Evolutionary conservation across 345 rosid genomes (phyloP).

Genomic region (Corymbia maculata): DNA sequence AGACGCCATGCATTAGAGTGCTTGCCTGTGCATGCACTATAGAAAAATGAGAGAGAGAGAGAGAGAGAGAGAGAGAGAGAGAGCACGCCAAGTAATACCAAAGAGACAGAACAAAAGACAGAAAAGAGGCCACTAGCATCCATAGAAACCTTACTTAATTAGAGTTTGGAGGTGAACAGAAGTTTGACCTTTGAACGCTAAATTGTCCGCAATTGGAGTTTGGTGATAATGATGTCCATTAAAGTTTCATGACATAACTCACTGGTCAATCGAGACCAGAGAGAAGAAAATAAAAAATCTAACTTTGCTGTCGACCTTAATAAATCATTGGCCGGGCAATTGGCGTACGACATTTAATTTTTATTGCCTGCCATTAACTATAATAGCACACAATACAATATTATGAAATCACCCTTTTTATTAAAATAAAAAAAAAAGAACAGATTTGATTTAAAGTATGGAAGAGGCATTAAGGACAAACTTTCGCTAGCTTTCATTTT

Average conservation of each 20-base stretch:
- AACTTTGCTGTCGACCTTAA: neutral
- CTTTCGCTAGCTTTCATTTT: neutral
- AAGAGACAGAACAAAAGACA: neutral
- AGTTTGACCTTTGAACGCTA: neutral
- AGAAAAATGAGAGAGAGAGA: neutral
- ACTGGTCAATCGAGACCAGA: neutral
- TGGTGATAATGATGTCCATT: neutral
- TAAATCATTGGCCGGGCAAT: neutral
- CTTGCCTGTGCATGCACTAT: neutral
- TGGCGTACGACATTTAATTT: neutral
- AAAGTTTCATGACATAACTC: neutral
- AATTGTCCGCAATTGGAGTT: neutral
- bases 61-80: neutral
- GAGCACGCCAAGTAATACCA: neutral
- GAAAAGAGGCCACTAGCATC: neutral
- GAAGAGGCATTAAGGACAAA: neutral
- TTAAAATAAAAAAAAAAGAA: neutral
- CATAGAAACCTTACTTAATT: neutral
- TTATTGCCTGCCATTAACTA: neutral
- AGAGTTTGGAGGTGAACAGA: neutral
- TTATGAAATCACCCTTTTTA: neutral
- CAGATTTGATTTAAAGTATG: neutral
- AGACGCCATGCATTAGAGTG: neutral
- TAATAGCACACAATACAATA: neutral
- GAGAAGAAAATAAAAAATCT: neutral